phyloP scores from a whole-genome alignment of 352 stramenopile genomes.

The Phytopythium helicoides region DNA sequence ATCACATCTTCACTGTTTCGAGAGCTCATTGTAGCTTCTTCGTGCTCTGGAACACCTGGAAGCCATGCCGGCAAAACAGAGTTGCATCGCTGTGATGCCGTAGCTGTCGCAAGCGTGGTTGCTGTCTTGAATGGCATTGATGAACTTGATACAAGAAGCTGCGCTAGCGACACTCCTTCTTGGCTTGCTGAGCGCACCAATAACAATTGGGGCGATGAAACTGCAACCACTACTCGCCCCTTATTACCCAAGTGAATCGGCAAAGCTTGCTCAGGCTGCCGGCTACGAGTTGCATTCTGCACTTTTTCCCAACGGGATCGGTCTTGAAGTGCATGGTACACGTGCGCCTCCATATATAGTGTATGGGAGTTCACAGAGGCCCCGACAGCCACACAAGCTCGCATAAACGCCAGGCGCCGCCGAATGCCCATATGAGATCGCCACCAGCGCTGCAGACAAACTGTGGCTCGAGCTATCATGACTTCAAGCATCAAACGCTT shows the following conservation, averaged over 20 bases:
- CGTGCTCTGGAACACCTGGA: conserved; percentile 43
- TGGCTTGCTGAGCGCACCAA: background rate
- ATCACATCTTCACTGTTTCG: conserved; percentile 49
- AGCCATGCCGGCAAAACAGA: conserved; percentile 64
- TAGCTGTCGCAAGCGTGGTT: background rate
- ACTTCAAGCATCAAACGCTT: conserved; percentile 49
- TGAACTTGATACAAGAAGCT: background rate
- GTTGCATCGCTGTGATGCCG: conserved; percentile 39
- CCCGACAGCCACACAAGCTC: conserved; percentile 42
- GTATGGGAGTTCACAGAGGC: conserved; percentile 58
- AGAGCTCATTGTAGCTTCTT: conserved; percentile 61
- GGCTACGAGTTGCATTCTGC: conserved; percentile 17
- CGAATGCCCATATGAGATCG: conserved; percentile 40
- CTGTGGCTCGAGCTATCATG: conserved; percentile 40
- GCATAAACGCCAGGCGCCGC: conserved; percentile 47
- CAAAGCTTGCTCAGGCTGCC: conserved; percentile 49
- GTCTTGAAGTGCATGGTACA: conserved; percentile 42
- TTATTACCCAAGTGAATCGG: conserved; percentile 38
- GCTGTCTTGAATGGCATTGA: background rate
- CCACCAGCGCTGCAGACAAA: conserved; percentile 79
- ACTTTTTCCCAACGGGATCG: conserved; percentile 28
- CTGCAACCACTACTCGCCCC: conserved; percentile 38
- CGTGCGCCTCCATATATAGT: conserved; percentile 64
- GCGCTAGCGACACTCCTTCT: background rate
- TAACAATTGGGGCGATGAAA: conserved; percentile 39